phyloP scores from a whole-genome alignment of 495 filamentous ascomycete genomes.

The Antarctomyces pellizariae region DNA sequence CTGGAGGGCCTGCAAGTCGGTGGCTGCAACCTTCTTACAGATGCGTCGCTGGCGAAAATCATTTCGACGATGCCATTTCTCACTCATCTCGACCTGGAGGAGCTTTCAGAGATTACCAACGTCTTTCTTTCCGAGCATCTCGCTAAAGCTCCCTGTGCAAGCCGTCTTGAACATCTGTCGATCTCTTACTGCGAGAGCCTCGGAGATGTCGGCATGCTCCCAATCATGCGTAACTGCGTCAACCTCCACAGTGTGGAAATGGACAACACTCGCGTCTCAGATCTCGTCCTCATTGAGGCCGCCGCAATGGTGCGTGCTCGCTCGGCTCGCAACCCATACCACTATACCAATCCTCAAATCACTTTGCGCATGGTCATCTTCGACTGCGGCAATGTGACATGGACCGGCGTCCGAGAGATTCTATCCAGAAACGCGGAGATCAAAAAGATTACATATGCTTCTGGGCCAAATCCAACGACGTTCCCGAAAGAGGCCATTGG shows the following conservation, averaged over 20 bases:
- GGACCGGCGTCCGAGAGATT: slow-evolving; percentile 76
- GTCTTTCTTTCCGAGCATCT: slow-evolving; percentile 40
- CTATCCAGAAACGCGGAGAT: slow-evolving; percentile 61
- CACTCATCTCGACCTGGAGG: slow-evolving; percentile 78
- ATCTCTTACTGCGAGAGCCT: slow-evolving; percentile 76
- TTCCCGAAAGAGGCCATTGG: slow-evolving; percentile 55
- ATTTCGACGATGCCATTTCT: slow-evolving; percentile 51
- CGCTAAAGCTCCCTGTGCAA: slow-evolving; percentile 48
- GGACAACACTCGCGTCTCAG: slow-evolving; percentile 84
- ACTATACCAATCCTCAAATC: slow-evolving; percentile 22
- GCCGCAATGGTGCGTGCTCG: slow-evolving; percentile 50
- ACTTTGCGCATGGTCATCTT: slow-evolving; percentile 66
- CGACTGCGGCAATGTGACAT: slow-evolving; percentile 76
- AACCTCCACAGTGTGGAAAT: slow-evolving; percentile 50
- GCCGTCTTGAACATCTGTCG: slow-evolving; percentile 51
- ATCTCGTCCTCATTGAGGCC: slow-evolving; percentile 73
- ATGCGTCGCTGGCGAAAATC: slow-evolving; percentile 46
- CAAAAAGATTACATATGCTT: slow-evolving; percentile 16
- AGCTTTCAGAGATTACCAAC: slow-evolving; percentile 58
- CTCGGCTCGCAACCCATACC: slow-evolving; percentile 20
- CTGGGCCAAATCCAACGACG: slow-evolving; percentile 15
- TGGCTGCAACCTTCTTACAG: slow-evolving; percentile 44
- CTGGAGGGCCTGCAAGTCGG: slow-evolving; percentile 65
- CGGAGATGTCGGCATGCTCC: slow-evolving; percentile 67
- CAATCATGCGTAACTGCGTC: slow-evolving; percentile 51